Percentiles rank a stretch among this genome's conserved stretches.
Evolutionary conservation across 306 rosid genomes (phyloP).

Genomic region (Fagus crenata): DNA sequence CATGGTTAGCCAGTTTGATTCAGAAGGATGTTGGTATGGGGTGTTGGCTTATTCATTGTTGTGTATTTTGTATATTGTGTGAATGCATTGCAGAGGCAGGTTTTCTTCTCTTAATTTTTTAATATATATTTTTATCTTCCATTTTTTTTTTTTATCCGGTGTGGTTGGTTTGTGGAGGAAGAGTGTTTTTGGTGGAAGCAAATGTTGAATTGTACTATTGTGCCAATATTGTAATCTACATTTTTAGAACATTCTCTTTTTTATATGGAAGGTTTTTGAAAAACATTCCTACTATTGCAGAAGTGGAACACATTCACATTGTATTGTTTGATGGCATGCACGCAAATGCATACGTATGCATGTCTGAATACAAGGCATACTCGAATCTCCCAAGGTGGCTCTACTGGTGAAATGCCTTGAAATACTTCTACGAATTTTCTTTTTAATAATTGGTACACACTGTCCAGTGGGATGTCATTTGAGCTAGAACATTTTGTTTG

Average conservation of each 20-base stretch:
- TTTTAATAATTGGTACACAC: too few relatives aligned
- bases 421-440: too few relatives aligned
- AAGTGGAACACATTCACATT: background rate
- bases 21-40: conserved; percentile 35
- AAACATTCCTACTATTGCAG: conserved; percentile 5
- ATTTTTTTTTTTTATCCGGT: conserved; percentile 26
- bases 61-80: conserved; percentile 86
- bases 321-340: background rate
- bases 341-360: too few relatives aligned
- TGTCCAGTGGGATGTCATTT: too few relatives aligned
- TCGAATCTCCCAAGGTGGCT: background rate
- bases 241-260: conserved; percentile 40
- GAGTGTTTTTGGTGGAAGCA: conserved; percentile 55
- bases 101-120: conserved; percentile 40
- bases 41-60: conserved; percentile 42
- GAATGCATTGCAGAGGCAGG: conserved; percentile 56
- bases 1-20: conserved; percentile 49
- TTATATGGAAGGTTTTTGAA: conserved; percentile 46
- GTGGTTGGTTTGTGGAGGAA: conserved; percentile 48
- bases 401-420: too few relatives aligned
- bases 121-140: conserved; percentile 28
- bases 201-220: conserved; percentile 23
- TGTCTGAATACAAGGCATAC: background rate
- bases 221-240: conserved; percentile 56
- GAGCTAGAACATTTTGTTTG: too few relatives aligned